Percentiles rank a stretch among this genome's conserved stretches.
phyloP scores from a whole-genome alignment of 2,329 filamentous ascomycete species.

The Malbranchea zuffiana region DNA sequence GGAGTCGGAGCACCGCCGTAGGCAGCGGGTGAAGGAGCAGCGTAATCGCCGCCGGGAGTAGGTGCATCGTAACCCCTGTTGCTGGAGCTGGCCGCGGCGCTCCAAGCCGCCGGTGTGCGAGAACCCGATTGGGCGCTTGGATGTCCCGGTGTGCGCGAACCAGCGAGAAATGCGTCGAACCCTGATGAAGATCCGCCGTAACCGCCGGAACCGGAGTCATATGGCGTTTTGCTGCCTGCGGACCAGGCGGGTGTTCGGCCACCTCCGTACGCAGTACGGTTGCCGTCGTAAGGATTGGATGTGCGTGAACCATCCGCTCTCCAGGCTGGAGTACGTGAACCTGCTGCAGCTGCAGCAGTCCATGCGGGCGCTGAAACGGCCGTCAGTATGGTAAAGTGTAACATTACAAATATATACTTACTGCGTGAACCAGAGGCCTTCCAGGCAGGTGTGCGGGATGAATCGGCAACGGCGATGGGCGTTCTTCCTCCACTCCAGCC shows the following conservation, averaged over 20 bases:
- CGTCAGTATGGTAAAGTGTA: background rate
- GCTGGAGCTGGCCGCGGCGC: slow-evolving; percentile 20
- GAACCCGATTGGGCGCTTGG: slow-evolving; percentile 43
- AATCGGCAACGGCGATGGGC: slow-evolving; percentile 49
- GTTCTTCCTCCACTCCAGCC: slow-evolving; percentile 58
- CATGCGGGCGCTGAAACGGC: slow-evolving; percentile 31
- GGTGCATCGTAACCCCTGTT: slow-evolving; percentile 56
- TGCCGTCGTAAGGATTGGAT: slow-evolving; percentile 53
- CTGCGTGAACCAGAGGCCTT: slow-evolving; percentile 45
- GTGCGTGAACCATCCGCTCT: slow-evolving; percentile 47
- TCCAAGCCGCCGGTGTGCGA: slow-evolving; percentile 37
- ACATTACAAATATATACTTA: slow-evolving; percentile 37
- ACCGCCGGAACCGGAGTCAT: slow-evolving; percentile 56
- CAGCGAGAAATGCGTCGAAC: slow-evolving; percentile 55
- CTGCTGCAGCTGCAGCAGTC: slow-evolving; percentile 31
- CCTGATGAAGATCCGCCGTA: slow-evolving; percentile 48
- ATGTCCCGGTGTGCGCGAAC: slow-evolving; percentile 70
- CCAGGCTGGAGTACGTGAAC: slow-evolving; percentile 43
- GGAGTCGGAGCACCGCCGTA: slow-evolving; percentile 52
- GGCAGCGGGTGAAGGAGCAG: slow-evolving; percentile 56
- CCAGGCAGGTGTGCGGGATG: slow-evolving; percentile 64
- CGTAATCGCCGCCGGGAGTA: slow-evolving; percentile 56
- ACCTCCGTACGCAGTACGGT: slow-evolving; percentile 58
- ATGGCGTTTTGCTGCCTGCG: slow-evolving; percentile 62
- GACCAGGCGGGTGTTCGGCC: slow-evolving; percentile 67